Evolutionary conservation across 2,329 filamentous ascomycete species (phyloP).

Genomic region (Byssochlamys sp.): DNA sequence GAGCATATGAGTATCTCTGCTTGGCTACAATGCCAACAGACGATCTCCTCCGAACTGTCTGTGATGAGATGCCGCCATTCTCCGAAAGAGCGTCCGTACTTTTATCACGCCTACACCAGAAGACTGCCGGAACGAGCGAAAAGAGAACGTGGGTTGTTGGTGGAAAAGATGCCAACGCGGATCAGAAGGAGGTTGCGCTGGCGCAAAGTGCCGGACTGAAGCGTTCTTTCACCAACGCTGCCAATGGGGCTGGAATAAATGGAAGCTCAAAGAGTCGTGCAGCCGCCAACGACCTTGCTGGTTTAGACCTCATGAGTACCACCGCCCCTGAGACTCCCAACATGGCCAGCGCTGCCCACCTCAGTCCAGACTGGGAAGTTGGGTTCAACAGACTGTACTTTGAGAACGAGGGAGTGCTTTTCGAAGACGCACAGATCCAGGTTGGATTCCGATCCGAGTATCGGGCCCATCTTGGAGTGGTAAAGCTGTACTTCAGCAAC

Average conservation of each 20-base stretch:
- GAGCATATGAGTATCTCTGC: constrained; percentile 87
- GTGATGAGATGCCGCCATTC: constrained; percentile 98
- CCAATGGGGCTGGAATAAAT: constrained; percentile 33
- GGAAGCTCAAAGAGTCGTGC: constrained; percentile 30
- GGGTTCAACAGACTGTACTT: constrained; percentile 79
- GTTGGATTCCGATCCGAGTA: constrained; percentile 89
- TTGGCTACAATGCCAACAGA: constrained; percentile 79
- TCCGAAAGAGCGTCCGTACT: constrained; percentile 87
- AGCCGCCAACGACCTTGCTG: constrained; percentile 60
- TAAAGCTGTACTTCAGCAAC: constrained; percentile 94
- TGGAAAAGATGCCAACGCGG: constrained; percentile 83
- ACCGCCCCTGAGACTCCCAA: constrained; percentile 59
- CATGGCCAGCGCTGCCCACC: constrained; percentile 78
- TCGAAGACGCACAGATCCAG: constrained; percentile 90
- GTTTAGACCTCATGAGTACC: constrained; percentile 62
- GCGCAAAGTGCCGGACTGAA: constrained; percentile 74
- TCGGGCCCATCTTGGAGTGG: constrained; percentile 83
- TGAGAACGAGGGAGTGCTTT: constrained; percentile 73
- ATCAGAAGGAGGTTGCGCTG: constrained; percentile 68
- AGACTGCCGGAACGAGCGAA: constrained; percentile 83
- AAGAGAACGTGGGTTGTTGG: constrained; percentile 97
- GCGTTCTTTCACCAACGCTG: constrained; percentile 63
- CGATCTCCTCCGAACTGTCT: constrained; percentile 82
- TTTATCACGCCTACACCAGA: constrained; percentile 84
- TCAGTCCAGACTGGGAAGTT: constrained; percentile 88